Percentiles rank a stretch among this genome's conserved stretches.
Evolutionary conservation across 148 eudicot species (phyloP).

Genomic region (Heliamphora exappendiculata): DNA sequence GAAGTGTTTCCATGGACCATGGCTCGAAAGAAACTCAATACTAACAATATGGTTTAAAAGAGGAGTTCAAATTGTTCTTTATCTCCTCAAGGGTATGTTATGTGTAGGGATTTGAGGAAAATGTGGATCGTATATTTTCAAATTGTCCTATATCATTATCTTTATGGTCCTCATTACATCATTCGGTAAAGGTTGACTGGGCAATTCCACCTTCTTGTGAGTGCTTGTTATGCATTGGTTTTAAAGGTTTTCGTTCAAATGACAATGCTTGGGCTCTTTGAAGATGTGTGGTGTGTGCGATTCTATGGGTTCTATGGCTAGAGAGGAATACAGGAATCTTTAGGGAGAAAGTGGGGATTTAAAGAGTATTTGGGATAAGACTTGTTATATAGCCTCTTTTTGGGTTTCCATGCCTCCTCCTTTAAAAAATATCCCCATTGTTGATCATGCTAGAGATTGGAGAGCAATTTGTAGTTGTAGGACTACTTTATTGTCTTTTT

Average conservation of each 20-base stretch:
- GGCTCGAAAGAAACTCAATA: background rate
- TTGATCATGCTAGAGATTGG: no score
- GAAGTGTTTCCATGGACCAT: background rate
- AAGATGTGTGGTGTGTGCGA: background rate
- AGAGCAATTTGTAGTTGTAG: no score
- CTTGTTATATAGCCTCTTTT: background rate
- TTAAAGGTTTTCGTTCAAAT: background rate
- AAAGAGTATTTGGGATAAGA: background rate
- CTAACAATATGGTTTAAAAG: background rate
- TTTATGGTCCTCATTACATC: background rate
- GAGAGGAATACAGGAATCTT: background rate
- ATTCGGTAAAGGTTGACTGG: background rate
- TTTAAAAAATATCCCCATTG: no score
- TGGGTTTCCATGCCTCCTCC: no score
- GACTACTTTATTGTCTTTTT: no score
- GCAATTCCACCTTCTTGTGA: background rate
- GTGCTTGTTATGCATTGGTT: background rate
- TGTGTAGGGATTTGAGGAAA: background rate
- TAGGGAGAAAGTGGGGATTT: background rate
- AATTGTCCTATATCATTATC: background rate
- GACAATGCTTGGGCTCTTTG: background rate
- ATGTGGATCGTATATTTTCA: background rate
- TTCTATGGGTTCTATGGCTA: background rate
- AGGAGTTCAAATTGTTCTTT: background rate
- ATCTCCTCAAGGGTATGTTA: background rate